These are phyloP conservation scores for Fraxinus excelsior DNA, from an alignment of 257 asterid species.

Conservation along the genomic window DNA sequence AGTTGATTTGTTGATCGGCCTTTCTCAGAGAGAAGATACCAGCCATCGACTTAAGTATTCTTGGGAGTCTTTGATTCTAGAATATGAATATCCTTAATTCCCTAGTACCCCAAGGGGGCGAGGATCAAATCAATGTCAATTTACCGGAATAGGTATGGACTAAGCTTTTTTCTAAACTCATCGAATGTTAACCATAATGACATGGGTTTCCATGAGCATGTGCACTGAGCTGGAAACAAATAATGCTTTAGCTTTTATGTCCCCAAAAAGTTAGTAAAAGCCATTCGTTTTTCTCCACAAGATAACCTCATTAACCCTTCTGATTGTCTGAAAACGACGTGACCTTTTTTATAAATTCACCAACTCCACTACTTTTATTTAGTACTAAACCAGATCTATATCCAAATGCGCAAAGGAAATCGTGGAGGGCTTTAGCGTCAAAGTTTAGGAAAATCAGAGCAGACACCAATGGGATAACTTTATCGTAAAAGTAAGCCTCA, in stretches of 20 bases:
- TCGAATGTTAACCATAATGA: not conserved
- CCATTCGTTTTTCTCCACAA: not conserved
- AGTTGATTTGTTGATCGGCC: not conserved
- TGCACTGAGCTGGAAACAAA: not conserved
- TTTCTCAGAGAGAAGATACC: not conserved
- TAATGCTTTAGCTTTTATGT: not conserved
- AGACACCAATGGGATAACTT: no score
- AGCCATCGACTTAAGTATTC: not conserved
- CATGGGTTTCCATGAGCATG: not conserved
- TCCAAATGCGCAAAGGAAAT: not conserved
- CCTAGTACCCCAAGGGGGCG: not conserved
- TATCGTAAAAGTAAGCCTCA: no score
- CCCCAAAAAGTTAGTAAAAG: not conserved
- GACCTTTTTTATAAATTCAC: not conserved
- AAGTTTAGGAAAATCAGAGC: no score
- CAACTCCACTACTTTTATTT: not conserved
- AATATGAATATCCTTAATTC: not conserved
- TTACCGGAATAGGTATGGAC: not conserved
- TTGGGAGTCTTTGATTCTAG: not conserved
- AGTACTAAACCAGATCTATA: not conserved
- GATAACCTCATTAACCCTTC: not conserved
- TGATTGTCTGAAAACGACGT: not conserved
- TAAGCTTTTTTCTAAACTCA: not conserved
- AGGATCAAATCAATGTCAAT: not conserved
- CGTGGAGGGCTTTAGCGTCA: no score